Conservation (phyloP, 305 asterid species). For the Fraxinus xanthoxyloides region DNA sequence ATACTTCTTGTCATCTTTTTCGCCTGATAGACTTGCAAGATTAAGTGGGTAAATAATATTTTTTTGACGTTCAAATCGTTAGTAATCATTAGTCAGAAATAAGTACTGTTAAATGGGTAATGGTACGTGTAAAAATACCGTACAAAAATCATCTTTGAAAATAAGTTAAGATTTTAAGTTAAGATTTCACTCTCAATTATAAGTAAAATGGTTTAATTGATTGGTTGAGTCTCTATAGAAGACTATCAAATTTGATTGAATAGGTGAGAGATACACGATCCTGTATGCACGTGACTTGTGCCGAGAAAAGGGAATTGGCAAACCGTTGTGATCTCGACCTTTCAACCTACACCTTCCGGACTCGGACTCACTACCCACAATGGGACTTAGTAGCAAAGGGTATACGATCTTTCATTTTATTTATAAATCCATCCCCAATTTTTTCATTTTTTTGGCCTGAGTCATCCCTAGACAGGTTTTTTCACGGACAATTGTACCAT, state of each 20-base stretch:
- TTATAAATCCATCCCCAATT: too few relatives aligned
- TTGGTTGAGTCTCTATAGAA: not conserved
- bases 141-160: not conserved
- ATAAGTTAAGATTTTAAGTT: too few relatives aligned
- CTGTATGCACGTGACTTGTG: not conserved
- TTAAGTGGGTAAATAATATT: not conserved
- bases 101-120: too few relatives aligned
- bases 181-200: not conserved
- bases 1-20: not conserved
- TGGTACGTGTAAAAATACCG: too few relatives aligned
- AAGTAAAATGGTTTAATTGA: not conserved
- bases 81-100: too few relatives aligned
- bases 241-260: not conserved
- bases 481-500: too few relatives aligned
- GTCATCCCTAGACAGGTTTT: too few relatives aligned
- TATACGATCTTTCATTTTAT: not conserved
- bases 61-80: not conserved
- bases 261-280: not conserved
- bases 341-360: slow-evolving; percentile 27
- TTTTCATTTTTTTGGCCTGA: too few relatives aligned
- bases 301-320: slow-evolving; percentile 25
- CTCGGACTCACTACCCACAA: not conserved
- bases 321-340: slow-evolving; percentile 30
- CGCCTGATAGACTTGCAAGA: not conserved
- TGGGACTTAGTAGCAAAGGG: not conserved